phyloP scores from a whole-genome alignment of 805 yeast species.

The Spathaspora boniae region DNA sequence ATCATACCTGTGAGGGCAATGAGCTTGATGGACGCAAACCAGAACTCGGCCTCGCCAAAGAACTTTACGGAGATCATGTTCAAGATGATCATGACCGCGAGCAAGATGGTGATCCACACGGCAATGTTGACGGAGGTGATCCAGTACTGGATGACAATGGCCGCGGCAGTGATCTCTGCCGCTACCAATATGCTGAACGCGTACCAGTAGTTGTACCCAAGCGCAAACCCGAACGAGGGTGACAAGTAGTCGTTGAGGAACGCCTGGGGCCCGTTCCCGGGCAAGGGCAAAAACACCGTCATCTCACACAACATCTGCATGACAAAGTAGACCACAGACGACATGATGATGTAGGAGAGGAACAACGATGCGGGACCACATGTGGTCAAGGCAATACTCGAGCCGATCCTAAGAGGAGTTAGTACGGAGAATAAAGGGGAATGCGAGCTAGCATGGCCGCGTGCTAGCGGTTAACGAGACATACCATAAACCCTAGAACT shows the following conservation, averaged over 20 bases:
- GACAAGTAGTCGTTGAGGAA: slow-evolving; percentile 27
- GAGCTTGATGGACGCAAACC: slow-evolving; percentile 31
- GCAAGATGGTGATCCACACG: slow-evolving; percentile 37
- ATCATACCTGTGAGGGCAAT: slow-evolving; percentile 29
- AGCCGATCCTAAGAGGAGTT: too few species aligned
- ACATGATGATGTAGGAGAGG: slow-evolving; percentile 28
- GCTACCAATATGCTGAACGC: slow-evolving; percentile 32
- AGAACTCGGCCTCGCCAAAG: slow-evolving; percentile 37
- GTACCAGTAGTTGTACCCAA: slow-evolving; percentile 34
- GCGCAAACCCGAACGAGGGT: slow-evolving; percentile 30
- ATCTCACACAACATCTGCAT: slow-evolving; percentile 33
- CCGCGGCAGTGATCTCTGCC: slow-evolving; percentile 34
- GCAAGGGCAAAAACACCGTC: slow-evolving; percentile 32
- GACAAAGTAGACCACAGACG: slow-evolving; percentile 24
- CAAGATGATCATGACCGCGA: slow-evolving; percentile 20
- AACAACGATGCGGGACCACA: slow-evolving; percentile 68
- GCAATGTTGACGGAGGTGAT: slow-evolving; percentile 29
- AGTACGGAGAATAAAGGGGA: too few species aligned
- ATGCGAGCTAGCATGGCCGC: too few species aligned
- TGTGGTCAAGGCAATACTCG: slow-evolving; percentile 53
- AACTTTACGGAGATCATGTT: slow-evolving; percentile 28
- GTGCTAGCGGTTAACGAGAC: too few species aligned
- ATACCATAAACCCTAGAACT: too few species aligned
- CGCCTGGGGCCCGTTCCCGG: slow-evolving; percentile 31
- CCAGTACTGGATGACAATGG: slow-evolving; percentile 34